phyloP scores from a whole-genome alignment of 495 filamentous ascomycete species.

The Hypoxylon intermedium region DNA sequence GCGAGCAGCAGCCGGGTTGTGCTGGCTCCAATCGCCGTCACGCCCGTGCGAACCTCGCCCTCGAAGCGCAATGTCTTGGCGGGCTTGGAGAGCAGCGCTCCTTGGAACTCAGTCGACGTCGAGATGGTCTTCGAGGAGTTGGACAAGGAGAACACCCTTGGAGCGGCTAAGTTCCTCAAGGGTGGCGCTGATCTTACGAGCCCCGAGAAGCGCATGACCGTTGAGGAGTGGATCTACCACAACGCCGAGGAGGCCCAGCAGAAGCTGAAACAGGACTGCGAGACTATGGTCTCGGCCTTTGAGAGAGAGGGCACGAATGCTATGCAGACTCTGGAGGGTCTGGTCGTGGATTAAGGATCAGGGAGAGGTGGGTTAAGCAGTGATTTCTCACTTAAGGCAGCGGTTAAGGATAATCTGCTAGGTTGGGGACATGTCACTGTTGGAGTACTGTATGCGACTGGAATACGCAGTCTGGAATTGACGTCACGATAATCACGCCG shows the following conservation, averaged over 20 bases:
- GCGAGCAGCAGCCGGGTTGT: conserved; percentile 42
- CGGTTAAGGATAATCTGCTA: conserved; percentile 2
- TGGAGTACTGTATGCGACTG: conserved; percentile 2
- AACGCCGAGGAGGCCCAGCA: conserved; percentile 82
- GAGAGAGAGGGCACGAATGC: conserved; percentile 82
- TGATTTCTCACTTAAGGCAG: neutral
- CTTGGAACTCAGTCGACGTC: conserved; percentile 78
- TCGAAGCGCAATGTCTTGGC: conserved; percentile 67
- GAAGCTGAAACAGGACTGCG: conserved; percentile 78
- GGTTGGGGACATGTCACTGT: neutral
- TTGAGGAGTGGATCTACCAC: conserved; percentile 88
- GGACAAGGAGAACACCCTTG: conserved; percentile 59
- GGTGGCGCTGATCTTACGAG: conserved; percentile 67
- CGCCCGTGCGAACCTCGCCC: conserved; percentile 65
- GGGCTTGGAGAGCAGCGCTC: conserved; percentile 64
- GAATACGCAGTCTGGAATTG: neutral
- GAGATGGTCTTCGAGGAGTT: conserved; percentile 67
- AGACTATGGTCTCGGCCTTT: conserved; percentile 78
- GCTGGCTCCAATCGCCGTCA: conserved; percentile 62
- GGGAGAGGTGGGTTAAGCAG: neutral
- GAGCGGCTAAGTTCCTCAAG: conserved; percentile 49
- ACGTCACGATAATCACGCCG: conserved; percentile 13
- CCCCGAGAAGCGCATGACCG: conserved; percentile 86
- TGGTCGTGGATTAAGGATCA: conserved; percentile 53
- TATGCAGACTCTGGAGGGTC: conserved; percentile 76